These are phyloP conservation scores for Erodium chrysanthum DNA, from an alignment of 441 rosid genomes.

Conservation along the genomic window DNA sequence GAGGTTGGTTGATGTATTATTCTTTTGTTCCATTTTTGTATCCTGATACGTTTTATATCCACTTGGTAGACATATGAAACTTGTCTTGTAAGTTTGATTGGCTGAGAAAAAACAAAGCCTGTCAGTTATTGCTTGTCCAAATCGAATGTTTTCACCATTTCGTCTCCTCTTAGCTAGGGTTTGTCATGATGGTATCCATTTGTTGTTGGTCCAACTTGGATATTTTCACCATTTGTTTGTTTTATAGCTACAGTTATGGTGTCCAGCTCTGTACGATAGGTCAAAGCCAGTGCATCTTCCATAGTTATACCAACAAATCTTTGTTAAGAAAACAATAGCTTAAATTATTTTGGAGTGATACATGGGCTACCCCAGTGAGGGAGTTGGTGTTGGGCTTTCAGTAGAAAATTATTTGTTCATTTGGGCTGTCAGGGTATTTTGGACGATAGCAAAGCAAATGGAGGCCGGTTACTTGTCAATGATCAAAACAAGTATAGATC, in stretches of 20 bases:
- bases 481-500: slow-evolving; percentile 64
- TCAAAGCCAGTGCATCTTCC: too few relatives aligned
- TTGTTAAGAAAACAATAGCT: too few relatives aligned
- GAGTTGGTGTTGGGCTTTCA: not conserved
- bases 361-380: not conserved
- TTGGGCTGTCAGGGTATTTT: slow-evolving; percentile 35
- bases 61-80: not conserved
- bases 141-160: not conserved
- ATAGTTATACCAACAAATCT: too few relatives aligned
- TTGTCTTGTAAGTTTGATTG: not conserved
- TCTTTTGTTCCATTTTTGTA: slow-evolving; percentile 1
- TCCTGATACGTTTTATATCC: not conserved
- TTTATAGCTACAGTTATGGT: too few relatives aligned
- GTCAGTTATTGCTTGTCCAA: not conserved
- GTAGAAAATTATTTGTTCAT: not conserved
- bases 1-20: slow-evolving; percentile 39
- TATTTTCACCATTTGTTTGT: too few relatives aligned
- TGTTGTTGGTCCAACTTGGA: too few relatives aligned
- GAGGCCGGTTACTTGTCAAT: slow-evolving; percentile 45
- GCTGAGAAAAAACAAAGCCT: not conserved
- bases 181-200: not conserved
- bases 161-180: not conserved
- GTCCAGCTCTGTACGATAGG: too few relatives aligned
- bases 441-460: slow-evolving; percentile 46
- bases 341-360: not conserved